phyloP scores from a whole-genome alignment of 78 protist species.

The Dictyostelium firmibasis region DNA sequence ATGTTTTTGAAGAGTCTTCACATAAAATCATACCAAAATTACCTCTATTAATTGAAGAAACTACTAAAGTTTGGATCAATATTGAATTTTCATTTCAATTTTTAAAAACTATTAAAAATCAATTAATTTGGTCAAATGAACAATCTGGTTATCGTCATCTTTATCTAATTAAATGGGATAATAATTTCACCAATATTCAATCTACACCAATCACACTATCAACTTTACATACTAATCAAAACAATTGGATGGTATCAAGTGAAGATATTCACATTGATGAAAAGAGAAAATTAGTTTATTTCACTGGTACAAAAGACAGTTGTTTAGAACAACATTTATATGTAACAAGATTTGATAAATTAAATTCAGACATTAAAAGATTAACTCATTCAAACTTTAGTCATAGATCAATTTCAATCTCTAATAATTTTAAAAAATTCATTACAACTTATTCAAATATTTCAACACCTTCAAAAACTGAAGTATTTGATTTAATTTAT shows the following conservation, averaged over 20 bases:
- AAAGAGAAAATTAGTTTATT: slow-evolving; percentile 46
- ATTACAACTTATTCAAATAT: slow-evolving; percentile 35
- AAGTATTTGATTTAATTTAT: not conserved
- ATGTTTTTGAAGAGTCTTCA: not conserved
- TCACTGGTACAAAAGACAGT: slow-evolving; percentile 36
- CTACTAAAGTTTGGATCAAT: slow-evolving; percentile 29
- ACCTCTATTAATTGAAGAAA: slow-evolving; percentile 14
- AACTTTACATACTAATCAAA: not conserved
- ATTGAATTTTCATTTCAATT: slow-evolving; percentile 10
- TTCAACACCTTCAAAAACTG: not conserved
- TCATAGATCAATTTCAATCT: slow-evolving; percentile 25
- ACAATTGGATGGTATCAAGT: slow-evolving; percentile 31
- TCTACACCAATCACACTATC: not conserved
- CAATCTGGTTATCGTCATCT: slow-evolving; percentile 66
- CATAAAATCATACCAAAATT: not conserved
- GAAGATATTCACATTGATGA: slow-evolving; percentile 43
- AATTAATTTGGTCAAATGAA: slow-evolving; percentile 60
- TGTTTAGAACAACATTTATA: slow-evolving; percentile 63
- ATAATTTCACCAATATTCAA: not conserved
- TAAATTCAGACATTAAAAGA: not conserved
- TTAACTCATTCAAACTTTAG: not conserved
- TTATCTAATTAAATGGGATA: slow-evolving; percentile 53
- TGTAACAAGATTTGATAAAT: slow-evolving; percentile 12
- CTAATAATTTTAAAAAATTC: not conserved
- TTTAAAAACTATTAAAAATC: not conserved